Base-by-base conservation (phyloP, 225 moss, liverwort and hornwort species). In the Thuidium tamariscinum region DNA sequence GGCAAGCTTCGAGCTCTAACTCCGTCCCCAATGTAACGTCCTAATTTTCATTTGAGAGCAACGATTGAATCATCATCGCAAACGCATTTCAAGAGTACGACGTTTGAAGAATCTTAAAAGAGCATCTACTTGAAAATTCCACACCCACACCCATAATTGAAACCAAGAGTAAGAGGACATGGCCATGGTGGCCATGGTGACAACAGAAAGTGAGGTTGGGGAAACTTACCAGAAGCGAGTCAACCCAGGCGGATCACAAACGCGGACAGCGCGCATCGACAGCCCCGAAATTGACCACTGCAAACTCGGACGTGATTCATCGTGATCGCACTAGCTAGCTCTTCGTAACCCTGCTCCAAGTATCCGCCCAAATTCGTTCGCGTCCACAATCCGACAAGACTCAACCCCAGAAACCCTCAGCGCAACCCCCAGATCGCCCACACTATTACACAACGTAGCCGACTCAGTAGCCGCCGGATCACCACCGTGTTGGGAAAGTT, bases 141-240 rank as follows among this genome's bases (percentile, higher is more conserved):
- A 59, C 61, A 25, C 17, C 25, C 42, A 41, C 30, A 36, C 23
- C 62, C 17, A 19, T 23, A 39, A 19, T 44, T 39, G 44, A 74
- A 88, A 34, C 75, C n/a, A 75, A n/a, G 70, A 82, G 56, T 17
- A 71, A 70, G 18, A 64, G 23, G 44, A 64, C 37, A 78, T 76
- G 86, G 63, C 81, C 66, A 81, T 66, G 48, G 74, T 68, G 81
- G 65, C 36, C 36, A 81, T 81, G 56, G 74, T 61, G 52, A 63
- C 18, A 82, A 30, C 29, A 29, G 48, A 27, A 25, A 49, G 48
- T 9, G 19, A 30, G 48, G 20, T 60, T 79, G 16, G 18, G 27
- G 62, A 87, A 41, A 27, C 82, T 87, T 84, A 91, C 91, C 91
- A 73, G 81, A 88, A n/a, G 61, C 54, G 55, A 81, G 54, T 23